phyloP scores from a whole-genome alignment of 2,329 filamentous ascomycete genomes.

The Colletotrichum sp. region DNA sequence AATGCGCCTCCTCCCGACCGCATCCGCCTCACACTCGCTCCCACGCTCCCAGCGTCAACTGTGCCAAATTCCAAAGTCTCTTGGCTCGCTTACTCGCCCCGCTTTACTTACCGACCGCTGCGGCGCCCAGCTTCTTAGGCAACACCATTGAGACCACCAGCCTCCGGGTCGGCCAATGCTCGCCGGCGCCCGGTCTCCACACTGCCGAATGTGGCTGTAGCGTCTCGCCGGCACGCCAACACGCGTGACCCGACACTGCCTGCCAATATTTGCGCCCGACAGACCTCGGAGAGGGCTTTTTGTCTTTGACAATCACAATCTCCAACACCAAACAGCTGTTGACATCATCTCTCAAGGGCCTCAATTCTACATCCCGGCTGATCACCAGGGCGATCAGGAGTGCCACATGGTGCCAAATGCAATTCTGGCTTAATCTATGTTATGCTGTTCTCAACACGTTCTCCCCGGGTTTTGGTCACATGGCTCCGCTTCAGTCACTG shows the following conservation, averaged over 20 bases:
- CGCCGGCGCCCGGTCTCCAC: background rate
- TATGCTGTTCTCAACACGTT: background rate
- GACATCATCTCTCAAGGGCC: background rate
- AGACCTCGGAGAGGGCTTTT: background rate
- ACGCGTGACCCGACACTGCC: conserved; percentile 17
- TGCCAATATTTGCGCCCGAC: conserved; percentile 9
- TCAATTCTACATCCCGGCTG: background rate
- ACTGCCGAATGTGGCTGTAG: conserved; percentile 2
- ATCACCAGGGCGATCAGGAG: background rate
- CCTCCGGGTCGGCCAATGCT: conserved; percentile 14
- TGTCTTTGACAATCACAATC: background rate
- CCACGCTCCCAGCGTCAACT: background rate
- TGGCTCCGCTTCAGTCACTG: background rate
- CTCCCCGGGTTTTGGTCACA: background rate
- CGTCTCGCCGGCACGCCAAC: conserved; percentile 3
- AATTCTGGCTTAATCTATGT: background rate
- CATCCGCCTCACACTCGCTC: background rate
- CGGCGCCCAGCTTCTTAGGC: conserved; percentile 11
- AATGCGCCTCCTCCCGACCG: conserved; percentile 1
- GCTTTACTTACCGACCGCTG: background rate
- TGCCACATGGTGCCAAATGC: background rate
- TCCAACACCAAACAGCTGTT: background rate
- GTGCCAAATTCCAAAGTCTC: background rate
- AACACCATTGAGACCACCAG: background rate
- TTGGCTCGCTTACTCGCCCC: background rate